Percentiles rank a stretch among this genome's conserved stretches.
These are phyloP conservation scores for Phylloboletellus chloephorus DNA, from an alignment of 1,284 basidiomycete genomes.

Conservation along the genomic window DNA sequence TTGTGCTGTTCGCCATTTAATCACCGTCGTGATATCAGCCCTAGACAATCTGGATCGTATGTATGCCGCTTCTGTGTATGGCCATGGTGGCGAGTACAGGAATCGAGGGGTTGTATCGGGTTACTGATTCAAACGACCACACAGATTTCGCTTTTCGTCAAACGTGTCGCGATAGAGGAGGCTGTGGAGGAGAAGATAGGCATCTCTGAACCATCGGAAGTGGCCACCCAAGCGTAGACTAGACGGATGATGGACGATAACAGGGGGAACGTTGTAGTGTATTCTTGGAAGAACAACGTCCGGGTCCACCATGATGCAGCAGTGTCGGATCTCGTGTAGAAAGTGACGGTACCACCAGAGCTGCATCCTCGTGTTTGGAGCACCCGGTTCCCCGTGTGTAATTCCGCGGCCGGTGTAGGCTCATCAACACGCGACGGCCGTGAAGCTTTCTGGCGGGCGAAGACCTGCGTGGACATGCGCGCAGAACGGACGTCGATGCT, in stretches of 20 bases:
- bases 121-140: conserved; percentile 24
- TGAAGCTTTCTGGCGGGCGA: conserved; percentile 15
- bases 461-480: too few species aligned
- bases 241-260: background rate
- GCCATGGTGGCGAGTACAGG: conserved; percentile 43
- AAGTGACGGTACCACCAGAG: conserved; percentile 11
- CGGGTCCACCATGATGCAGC: conserved; percentile 2
- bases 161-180: conserved; percentile 25
- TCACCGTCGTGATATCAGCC: conserved; percentile 16
- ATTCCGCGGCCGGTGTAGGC: conserved; percentile 23
- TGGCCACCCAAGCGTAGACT: conserved; percentile 16
- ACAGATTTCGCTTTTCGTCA: conserved; percentile 33
- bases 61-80: conserved; percentile 51
- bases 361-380: conserved; percentile 14
- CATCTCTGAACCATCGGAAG: conserved; percentile 5
- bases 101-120: conserved; percentile 4
- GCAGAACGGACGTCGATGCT: too few species aligned
- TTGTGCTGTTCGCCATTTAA: conserved; percentile 3
- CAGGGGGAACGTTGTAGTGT: background rate
- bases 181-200: conserved; percentile 22
- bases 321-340: conserved; percentile 14
- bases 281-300: conserved; percentile 1
- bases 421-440: conserved; percentile 15
- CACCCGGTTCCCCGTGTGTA: conserved; percentile 13
- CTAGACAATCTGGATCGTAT: conserved; percentile 59